Base-by-base conservation (phyloP, 352 stramenopile genomes). In the Saprolegnia parasitica region DNA sequence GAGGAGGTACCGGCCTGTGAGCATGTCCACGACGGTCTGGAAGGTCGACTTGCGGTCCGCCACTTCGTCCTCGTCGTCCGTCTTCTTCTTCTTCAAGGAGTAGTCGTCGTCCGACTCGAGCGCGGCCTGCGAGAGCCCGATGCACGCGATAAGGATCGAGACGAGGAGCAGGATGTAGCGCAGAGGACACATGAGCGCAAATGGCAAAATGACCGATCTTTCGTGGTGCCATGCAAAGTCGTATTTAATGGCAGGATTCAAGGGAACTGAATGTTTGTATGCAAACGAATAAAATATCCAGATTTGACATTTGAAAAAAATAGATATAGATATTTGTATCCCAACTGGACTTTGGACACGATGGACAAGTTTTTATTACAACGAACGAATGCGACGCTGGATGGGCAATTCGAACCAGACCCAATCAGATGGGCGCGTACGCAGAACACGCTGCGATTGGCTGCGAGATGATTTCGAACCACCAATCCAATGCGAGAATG, bases 1-100 rank as follows among this genome's bases (percentile, higher is more conserved):
- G 74, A 92, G 90, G n/a, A 95, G 73, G 73, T 95, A 95, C 60
- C 89, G 87, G 68, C 87, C 87, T 65, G 90, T 92, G 73, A 95
- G 85, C 87, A 95, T 95, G 72, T 93, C 84, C 18, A 93, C 58
- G 54, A 95, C 75, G 75, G 84, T 92, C 72, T 84, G 83, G 57
- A 92, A 74, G 10, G 73, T 79, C 52, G 84, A 86, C 67, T 81
- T 75, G 65, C 72, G 74, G 71, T 72, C 71, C 37, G 37, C 32
- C 11, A n/a, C 42, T n/a, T 49, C 42, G 18, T 49, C 42, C 68
- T 89, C 86, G 64, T 67, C 74, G 26, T 75, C 67, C 56, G 77
- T 71, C 24, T 75, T 72, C 67, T 90, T 79, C 50, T 89, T 71
- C 54, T 88, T 77, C 10, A 78, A 73, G 39, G 79, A 80, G 68